Conservation (phyloP, 495 filamentous ascomycete species). For the Aspergillus sclerotiicarbonarius region DNA sequence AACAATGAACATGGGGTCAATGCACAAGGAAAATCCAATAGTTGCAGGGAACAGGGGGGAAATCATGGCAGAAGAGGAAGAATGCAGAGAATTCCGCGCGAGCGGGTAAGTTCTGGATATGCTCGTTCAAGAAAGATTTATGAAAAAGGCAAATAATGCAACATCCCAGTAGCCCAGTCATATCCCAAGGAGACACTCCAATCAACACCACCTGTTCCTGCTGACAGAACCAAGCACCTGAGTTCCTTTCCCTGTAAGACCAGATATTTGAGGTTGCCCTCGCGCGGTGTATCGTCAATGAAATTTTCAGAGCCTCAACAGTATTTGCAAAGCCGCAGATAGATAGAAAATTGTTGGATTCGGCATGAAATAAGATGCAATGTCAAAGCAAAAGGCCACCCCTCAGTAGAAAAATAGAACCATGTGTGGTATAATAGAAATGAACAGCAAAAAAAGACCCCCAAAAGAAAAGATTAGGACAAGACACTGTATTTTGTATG, state of each 20-base stretch:
- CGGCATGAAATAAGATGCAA: conserved; percentile 17
- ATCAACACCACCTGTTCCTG: not conserved
- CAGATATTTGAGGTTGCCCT: conserved; percentile 26
- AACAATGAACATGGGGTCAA: not conserved
- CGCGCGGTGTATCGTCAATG: conserved; percentile 17
- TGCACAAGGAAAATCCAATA: not conserved
- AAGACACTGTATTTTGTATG: not conserved
- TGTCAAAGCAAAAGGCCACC: conserved; percentile 21
- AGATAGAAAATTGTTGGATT: conserved; percentile 19
- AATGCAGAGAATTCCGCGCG: conserved; percentile 10
- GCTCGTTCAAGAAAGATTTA: conserved; percentile 1
- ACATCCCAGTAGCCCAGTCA: not conserved
- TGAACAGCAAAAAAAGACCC: conserved; percentile 8
- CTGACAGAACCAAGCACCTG: not conserved
- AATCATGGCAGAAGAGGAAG: not conserved
- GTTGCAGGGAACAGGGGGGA: not conserved
- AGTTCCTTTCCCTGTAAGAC: conserved; percentile 3
- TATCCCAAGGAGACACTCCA: not conserved
- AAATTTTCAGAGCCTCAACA: conserved; percentile 9
- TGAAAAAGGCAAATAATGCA: not conserved
- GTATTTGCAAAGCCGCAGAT: conserved; percentile 4
- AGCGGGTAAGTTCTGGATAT: conserved; percentile 13
- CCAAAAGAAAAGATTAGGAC: conserved; percentile 9
- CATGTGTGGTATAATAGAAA: conserved; percentile 12
- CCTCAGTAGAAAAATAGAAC: conserved; percentile 17